Evolutionary conservation across 805 yeast genomes (phyloP).

Genomic region (Alloascoidea africana): DNA sequence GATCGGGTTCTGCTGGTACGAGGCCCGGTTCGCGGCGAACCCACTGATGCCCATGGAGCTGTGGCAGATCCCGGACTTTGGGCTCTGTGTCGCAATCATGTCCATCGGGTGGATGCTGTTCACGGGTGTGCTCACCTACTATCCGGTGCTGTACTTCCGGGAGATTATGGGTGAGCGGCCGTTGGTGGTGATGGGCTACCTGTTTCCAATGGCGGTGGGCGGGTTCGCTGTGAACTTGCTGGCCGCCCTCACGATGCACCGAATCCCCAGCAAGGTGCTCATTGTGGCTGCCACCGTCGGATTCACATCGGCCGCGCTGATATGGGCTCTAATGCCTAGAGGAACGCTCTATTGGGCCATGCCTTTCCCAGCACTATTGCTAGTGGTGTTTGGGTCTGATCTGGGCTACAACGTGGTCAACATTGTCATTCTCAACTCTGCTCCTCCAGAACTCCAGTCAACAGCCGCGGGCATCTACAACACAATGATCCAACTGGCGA

Average conservation of each 20-base stretch:
- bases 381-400: slow-evolving; percentile 32
- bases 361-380: slow-evolving; percentile 26
- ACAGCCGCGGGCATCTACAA: slow-evolving; percentile 34
- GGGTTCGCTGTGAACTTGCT: slow-evolving; percentile 28
- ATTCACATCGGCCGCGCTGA: slow-evolving; percentile 21
- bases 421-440: slow-evolving; percentile 25
- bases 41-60: slow-evolving; percentile 32
- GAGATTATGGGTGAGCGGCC: slow-evolving; percentile 21
- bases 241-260: slow-evolving; percentile 31
- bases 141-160: slow-evolving; percentile 28
- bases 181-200: slow-evolving; percentile 26
- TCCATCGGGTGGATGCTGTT: slow-evolving; percentile 26
- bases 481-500: slow-evolving; percentile 25
- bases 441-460: slow-evolving; percentile 22
- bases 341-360: slow-evolving; percentile 25
- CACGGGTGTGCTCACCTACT: slow-evolving; percentile 23
- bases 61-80: slow-evolving; percentile 24
- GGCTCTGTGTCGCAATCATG: slow-evolving; percentile 22
- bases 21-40: slow-evolving; percentile 20
- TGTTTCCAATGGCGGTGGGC: slow-evolving; percentile 26
- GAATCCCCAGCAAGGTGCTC: slow-evolving; percentile 25
- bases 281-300: slow-evolving; percentile 21
- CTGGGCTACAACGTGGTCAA: slow-evolving; percentile 29
- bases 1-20: slow-evolving; percentile 24
- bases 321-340: slow-evolving; percentile 26